Evolutionary conservation across 768 basidiomycete genomes (phyloP).

Genomic region (Amanita polypyramis): DNA sequence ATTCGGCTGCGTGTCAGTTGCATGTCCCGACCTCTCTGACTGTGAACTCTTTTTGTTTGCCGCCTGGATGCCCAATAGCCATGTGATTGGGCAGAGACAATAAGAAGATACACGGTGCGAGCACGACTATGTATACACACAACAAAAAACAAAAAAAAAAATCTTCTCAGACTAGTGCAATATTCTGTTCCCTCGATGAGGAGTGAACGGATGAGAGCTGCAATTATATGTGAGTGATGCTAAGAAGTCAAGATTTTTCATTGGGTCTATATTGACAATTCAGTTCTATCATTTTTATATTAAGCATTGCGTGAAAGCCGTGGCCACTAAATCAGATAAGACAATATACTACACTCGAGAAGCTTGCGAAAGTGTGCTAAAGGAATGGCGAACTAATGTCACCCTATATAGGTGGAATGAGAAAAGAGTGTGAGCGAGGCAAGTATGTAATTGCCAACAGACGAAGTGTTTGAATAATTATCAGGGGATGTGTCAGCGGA

Average conservation of each 20-base stretch:
- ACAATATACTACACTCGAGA: neutral
- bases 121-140: too few species aligned
- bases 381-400: neutral
- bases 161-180: too few species aligned
- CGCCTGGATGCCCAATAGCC: neutral
- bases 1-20: neutral
- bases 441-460: slow-evolving; percentile 1
- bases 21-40: neutral
- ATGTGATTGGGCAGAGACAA: neutral
- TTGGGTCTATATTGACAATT: too few species aligned
- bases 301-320: neutral
- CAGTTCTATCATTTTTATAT: neutral
- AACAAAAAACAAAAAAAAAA: neutral
- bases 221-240: too few species aligned
- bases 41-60: neutral
- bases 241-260: too few species aligned
- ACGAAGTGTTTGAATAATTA: slow-evolving; percentile 9
- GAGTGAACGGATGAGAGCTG: too few species aligned
- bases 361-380: neutral
- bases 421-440: neutral
- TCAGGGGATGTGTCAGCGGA: slow-evolving; percentile 13
- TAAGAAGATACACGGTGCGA: neutral
- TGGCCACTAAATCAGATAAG: neutral
- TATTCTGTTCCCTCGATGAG: too few species aligned
- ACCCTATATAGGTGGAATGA: neutral